These are phyloP conservation scores for Phaffomyces opuntiae DNA, from an alignment of 805 yeast species.

Conservation along the genomic window DNA sequence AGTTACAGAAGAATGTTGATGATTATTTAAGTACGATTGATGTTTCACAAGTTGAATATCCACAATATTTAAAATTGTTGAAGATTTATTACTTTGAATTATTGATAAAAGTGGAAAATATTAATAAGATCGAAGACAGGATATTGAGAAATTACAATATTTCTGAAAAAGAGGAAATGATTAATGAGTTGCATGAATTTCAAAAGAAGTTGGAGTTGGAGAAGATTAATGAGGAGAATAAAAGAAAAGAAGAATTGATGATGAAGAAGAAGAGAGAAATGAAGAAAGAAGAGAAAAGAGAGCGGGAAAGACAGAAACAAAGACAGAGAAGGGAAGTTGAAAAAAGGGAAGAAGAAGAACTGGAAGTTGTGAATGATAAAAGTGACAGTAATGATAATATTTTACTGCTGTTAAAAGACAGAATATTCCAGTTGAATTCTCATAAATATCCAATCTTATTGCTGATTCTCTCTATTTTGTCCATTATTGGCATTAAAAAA, in stretches of 20 bases:
- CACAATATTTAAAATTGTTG: constrained; percentile 13
- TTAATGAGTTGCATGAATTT: constrained; percentile 9
- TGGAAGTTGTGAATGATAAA: not conserved
- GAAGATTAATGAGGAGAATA: constrained; percentile 8
- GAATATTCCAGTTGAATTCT: constrained; percentile 5
- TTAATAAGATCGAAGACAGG: constrained; percentile 18
- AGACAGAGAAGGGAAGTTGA: not conserved
- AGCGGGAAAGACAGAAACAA: constrained; percentile 9
- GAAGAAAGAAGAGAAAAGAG: constrained; percentile 7
- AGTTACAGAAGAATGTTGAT: constrained; percentile 17
- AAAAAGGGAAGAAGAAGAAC: not conserved
- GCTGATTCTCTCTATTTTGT: constrained; percentile 11
- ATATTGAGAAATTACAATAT: constrained; percentile 16
- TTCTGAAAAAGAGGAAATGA: constrained; percentile 8
- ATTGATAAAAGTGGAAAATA: constrained; percentile 13
- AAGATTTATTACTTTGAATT: constrained; percentile 20
- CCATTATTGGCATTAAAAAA: constrained; percentile 10
- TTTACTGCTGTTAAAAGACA: constrained; percentile 12
- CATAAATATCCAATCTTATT: constrained; percentile 4
- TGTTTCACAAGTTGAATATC: not conserved
- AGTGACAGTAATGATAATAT: constrained; percentile 1
- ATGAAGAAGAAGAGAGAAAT: constrained; percentile 7
- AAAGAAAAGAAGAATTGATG: constrained; percentile 9
- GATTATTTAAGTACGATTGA: constrained; percentile 12
- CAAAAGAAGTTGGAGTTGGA: constrained; percentile 7